Conservation (phyloP, 192 early-diverging fungal genomes). For the Coemansia sp. region DNA sequence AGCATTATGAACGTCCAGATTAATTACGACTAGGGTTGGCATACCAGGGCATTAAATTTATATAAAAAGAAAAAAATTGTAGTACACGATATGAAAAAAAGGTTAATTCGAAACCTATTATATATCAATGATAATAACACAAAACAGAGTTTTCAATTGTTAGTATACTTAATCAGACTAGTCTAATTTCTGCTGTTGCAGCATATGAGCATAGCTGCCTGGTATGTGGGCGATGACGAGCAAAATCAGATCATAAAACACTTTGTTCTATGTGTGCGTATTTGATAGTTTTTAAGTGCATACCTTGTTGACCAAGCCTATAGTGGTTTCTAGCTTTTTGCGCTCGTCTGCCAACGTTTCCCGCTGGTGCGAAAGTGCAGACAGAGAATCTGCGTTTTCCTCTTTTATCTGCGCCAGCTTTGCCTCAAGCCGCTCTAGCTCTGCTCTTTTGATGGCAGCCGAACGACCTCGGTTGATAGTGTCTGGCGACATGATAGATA, state of each 20-base stretch:
- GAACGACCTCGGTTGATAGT: slow-evolving; percentile 43
- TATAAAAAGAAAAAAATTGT: not conserved
- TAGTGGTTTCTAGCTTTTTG: slow-evolving; percentile 14
- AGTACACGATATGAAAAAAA: not conserved
- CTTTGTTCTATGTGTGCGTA: not conserved
- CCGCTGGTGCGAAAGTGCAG: slow-evolving; percentile 14
- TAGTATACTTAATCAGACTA: no score
- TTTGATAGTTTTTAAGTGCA: no score
- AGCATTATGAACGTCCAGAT: slow-evolving; percentile 56
- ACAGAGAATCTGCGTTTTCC: slow-evolving; percentile 26
- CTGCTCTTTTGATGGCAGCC: slow-evolving; percentile 36
- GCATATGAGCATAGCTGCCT: no score
- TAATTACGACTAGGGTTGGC: not conserved
- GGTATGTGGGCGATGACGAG: no score
- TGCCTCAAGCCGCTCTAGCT: slow-evolving; percentile 31
- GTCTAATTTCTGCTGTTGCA: no score
- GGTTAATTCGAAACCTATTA: not conserved
- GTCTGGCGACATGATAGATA: slow-evolving; percentile 39
- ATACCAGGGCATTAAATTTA: not conserved
- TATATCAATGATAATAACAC: not conserved
- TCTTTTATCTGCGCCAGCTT: slow-evolving; percentile 24
- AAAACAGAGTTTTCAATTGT: not conserved
- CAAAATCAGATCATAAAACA: no score
- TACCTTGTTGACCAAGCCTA: slow-evolving; percentile 21
- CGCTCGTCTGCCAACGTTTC: slow-evolving; percentile 20